phyloP scores from a whole-genome alignment of 2,329 filamentous ascomycete genomes.

The Colletotrichum horii region DNA sequence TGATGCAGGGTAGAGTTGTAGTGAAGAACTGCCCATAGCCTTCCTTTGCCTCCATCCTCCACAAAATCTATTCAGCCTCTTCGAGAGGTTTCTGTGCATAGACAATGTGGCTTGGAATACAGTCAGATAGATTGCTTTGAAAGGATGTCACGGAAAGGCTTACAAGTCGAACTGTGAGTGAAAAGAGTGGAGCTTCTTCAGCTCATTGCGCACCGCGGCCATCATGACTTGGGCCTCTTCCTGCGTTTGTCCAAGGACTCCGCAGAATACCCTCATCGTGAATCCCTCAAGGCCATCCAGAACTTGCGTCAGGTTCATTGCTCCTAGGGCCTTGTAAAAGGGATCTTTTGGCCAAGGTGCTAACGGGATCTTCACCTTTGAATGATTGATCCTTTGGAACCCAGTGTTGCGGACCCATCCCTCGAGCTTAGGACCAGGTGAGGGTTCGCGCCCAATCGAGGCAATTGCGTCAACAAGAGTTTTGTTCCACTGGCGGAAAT shows the following conservation, averaged over 20 bases:
- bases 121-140: background rate
- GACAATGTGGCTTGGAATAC: slow-evolving; percentile 8
- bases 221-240: slow-evolving; percentile 31
- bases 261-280: slow-evolving; percentile 31
- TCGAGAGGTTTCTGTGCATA: slow-evolving; percentile 15
- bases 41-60: too few relatives aligned
- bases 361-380: background rate
- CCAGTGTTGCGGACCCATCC: slow-evolving; percentile 36
- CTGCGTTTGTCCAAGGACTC: slow-evolving; percentile 30
- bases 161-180: slow-evolving; percentile 25
- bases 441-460: slow-evolving; percentile 25
- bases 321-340: background rate
- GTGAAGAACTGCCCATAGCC: too few relatives aligned
- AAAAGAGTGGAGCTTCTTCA: slow-evolving; percentile 21
- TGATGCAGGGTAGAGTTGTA: too few relatives aligned
- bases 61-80: background rate
- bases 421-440: slow-evolving; percentile 26
- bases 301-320: slow-evolving; percentile 25
- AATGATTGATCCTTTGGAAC: slow-evolving; percentile 37
- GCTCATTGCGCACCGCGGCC: slow-evolving; percentile 31
- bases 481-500: slow-evolving; percentile 25
- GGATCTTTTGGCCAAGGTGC: background rate
- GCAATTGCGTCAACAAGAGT: slow-evolving; percentile 20
- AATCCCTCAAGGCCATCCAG: slow-evolving; percentile 27
- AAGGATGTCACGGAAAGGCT: background rate